These are phyloP conservation scores for Solanum chmielewskii DNA, from an alignment of 257 asterid genomes.

Conservation along the genomic window DNA sequence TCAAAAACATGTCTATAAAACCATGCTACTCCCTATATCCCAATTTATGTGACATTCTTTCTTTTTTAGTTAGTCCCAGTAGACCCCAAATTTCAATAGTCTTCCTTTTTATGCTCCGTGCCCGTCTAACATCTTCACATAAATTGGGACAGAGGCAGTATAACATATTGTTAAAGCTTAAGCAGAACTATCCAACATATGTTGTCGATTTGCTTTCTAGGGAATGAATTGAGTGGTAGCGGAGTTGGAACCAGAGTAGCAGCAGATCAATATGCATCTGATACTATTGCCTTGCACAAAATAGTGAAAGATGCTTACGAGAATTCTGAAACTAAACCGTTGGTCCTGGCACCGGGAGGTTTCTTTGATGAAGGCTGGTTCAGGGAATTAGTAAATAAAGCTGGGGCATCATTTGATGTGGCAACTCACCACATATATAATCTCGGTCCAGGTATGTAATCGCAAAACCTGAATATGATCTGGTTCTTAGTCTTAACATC, in stretches of 20 bases:
- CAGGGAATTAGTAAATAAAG: constrained; percentile 11
- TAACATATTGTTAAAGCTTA: background rate
- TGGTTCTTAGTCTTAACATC: background rate
- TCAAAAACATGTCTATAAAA: background rate
- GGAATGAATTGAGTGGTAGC: constrained; percentile 64
- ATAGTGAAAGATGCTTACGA: constrained; percentile 30
- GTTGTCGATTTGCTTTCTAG: constrained; percentile 10
- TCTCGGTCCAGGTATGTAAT: constrained; percentile 54
- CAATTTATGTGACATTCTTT: background rate
- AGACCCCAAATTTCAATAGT: background rate
- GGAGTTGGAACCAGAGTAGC: constrained; percentile 42
- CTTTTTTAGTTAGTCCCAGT: background rate
- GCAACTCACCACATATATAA: constrained; percentile 66
- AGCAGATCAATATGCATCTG: constrained; percentile 45
- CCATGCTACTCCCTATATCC: background rate
- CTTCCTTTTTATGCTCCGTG: background rate
- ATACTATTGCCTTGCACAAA: constrained; percentile 17
- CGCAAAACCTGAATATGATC: background rate
- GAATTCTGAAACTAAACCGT: constrained; percentile 18
- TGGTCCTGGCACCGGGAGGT: constrained; percentile 52
- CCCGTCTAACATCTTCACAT: background rate
- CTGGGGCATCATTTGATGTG: constrained; percentile 24
- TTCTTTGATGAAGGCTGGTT: constrained; percentile 52
- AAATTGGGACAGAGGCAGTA: background rate
- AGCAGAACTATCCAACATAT: background rate